Evolutionary conservation across 2,329 filamentous ascomycete species (phyloP), one percentile per base, ranked within the genome.

Genomic region (Hypoxylon sp.): DNA sequence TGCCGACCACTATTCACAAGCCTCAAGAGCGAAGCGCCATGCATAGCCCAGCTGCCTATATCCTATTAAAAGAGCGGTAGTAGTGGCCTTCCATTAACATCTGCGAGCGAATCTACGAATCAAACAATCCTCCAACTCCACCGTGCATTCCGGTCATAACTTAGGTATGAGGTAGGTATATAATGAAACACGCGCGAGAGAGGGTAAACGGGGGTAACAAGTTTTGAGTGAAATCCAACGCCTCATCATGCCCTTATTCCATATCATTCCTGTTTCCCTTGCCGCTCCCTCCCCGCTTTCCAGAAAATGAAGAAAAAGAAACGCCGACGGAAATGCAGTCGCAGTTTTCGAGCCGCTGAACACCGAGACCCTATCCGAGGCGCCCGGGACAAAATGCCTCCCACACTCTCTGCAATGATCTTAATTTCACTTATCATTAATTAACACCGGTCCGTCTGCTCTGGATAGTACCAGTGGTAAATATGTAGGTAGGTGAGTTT

Each of bases 311-410:
- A 57, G 55, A 36, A 43, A 53, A 13, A 53, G 56, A 51, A 67
- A 70, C 64, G 64, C 67, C 64, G 34, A 51, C 60, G 64, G 32
- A 68, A 65, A 70, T 70, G 68, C 65, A 65, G 52, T 53, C 25
- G 36, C 21, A 56, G 56, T 56, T 60, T 34, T 41, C 46, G 48
- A 41, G 38, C 38, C 17, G 38, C 43, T 52, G 62, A 67, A 67
- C 67, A 60, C 67, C 63, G 34, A 19, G 51, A 11, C 48, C 34
- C 50, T 30, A 25, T 60, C 48, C 36, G 25, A 14, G 32, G 53
- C 53, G 53, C 53, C 38, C 23, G 17, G 48, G 51, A 45, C 50
- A 36, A 45, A 50, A 48, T 4, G 34, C 38, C 38, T 43, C 34
- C 34, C 3, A n/a, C 34, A n/a, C 25, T 5, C 46, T 38, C 49